Evolutionary conservation across 768 basidiomycete species (phyloP), one percentile per base, ranked within the genome.

Genomic region (Leccinum arenicola): DNA sequence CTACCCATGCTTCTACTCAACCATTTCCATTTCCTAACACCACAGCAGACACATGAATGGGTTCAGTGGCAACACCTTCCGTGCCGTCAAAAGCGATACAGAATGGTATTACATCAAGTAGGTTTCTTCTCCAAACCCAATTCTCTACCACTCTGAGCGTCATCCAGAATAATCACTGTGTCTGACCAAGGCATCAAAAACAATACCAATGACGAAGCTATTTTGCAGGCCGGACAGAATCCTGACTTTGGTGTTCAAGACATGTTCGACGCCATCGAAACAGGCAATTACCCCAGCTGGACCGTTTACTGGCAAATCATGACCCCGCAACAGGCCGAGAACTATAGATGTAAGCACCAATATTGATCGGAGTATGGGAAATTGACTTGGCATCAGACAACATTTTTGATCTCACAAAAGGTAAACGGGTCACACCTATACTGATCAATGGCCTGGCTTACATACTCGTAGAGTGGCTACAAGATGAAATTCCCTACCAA

Each of bases 241-340:
- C 71, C 77, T 0, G 85, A 86, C 66, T 86, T 80, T 70, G 82
- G 82, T 56, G 76, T 80, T 31, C 75, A 81, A 38, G 84, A 85
- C 64, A 70, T 85, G n/a, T 83, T 71, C 60, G 82, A 84, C 25
- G 75, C 83, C 17, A 85, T 86, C 61, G 80, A 81, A 60, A 74
- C 76, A 29, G 78, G 78, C 12, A 70, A 78, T 8, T 84, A 75
- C 72, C 84, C 84, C 25, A 78, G 79, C 61, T 85, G 81, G 80
- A 84, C 83, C 53, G 64, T 85, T 17, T 83, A 81, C 62, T 80
- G 83, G 12, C 84, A 85, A 71, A 77, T 75, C 23, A 77, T 85
- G 76, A 80, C 80, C 1, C 71, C 79, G 9, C 63, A 80, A 59
- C 74, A 84, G 65, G 84, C 84, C 15, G 77, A 82, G 70, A 76